phyloP scores from a whole-genome alignment of 768 basidiomycete species.

The Pholiota conissans region DNA sequence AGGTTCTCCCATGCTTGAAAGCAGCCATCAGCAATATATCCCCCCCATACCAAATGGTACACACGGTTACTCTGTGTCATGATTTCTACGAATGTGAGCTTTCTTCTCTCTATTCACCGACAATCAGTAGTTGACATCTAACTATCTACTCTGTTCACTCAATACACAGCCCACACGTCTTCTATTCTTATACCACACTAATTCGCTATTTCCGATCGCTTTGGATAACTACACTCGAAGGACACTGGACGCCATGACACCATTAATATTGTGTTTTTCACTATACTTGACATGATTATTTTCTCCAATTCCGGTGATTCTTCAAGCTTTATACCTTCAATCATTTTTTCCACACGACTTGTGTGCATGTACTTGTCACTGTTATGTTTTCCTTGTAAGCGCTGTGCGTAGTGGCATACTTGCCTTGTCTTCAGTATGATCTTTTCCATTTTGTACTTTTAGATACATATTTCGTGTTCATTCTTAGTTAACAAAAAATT shows the following conservation, averaged over 20 bases:
- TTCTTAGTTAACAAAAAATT: neutral
- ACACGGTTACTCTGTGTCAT: constrained; percentile 22
- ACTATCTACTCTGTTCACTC: constrained; percentile 8
- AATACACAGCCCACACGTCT: constrained; percentile 10
- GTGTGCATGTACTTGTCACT: neutral
- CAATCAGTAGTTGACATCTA: constrained; percentile 6
- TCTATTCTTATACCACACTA: constrained; percentile 22
- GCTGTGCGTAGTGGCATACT: constrained; percentile 1
- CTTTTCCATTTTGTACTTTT: constrained; percentile 1
- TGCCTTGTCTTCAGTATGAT: neutral
- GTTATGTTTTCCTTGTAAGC: neutral
- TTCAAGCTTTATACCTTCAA: neutral
- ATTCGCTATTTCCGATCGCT: constrained; percentile 10
- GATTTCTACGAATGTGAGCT: constrained; percentile 17
- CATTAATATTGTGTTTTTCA: constrained; percentile 1
- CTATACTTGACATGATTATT: neutral
- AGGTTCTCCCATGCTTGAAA: constrained; percentile 41
- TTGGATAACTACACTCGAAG: neutral
- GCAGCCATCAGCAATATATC: constrained; percentile 28
- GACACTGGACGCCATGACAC: neutral
- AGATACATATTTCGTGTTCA: neutral
- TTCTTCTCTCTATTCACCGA: constrained; percentile 5
- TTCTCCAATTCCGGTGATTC: neutral
- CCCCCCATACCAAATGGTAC: constrained; percentile 22
- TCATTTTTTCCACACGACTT: neutral